These are phyloP conservation scores for Inga laurina DNA, from an alignment of 306 rosid genomes.

Conservation along the genomic window DNA sequence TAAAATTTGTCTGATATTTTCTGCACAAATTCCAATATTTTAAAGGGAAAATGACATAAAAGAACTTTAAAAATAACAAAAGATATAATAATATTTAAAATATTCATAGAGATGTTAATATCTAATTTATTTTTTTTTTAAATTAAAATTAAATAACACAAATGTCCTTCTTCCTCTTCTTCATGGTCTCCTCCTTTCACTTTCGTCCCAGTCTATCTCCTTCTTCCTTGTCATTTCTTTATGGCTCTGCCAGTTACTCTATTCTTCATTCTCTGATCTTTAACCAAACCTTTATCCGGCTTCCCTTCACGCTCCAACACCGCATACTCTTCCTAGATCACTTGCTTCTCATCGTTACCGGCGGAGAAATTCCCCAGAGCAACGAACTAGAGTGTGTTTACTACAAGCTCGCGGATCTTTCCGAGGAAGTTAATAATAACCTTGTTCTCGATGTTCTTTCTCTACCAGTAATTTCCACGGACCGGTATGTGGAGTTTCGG, in stretches of 20 bases:
- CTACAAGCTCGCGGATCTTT: conserved; percentile 34
- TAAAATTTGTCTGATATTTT: too few species aligned
- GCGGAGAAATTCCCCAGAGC: neutral
- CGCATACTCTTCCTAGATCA: too few species aligned
- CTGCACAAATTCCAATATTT: too few species aligned
- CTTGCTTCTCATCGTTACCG: conserved; percentile 33
- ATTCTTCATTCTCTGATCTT: conserved; percentile 50
- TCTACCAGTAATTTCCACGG: conserved; percentile 55
- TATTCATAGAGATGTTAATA: too few species aligned
- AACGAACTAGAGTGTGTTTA: conserved; percentile 63
- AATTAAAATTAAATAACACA: too few species aligned
- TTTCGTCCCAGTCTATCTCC: conserved; percentile 55
- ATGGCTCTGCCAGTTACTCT: conserved; percentile 60
- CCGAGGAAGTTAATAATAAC: conserved; percentile 9
- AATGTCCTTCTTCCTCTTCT: conserved; percentile 49
- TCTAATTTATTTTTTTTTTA: too few species aligned
- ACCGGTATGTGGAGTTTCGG: conserved; percentile 59
- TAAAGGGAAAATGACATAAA: too few species aligned
- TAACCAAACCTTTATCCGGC: conserved; percentile 15
- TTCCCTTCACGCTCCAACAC: conserved; percentile 29
- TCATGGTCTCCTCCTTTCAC: conserved; percentile 50
- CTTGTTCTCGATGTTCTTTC: conserved; percentile 26
- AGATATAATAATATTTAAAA: too few species aligned
- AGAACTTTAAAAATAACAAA: too few species aligned
- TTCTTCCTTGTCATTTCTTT: conserved; percentile 57